A percentile compares a stretch with the other conserved stretches of the same genome.
Evolutionary conservation across 2,329 filamentous ascomycete species (phyloP).

Genomic region (Gremmenia infestans): DNA sequence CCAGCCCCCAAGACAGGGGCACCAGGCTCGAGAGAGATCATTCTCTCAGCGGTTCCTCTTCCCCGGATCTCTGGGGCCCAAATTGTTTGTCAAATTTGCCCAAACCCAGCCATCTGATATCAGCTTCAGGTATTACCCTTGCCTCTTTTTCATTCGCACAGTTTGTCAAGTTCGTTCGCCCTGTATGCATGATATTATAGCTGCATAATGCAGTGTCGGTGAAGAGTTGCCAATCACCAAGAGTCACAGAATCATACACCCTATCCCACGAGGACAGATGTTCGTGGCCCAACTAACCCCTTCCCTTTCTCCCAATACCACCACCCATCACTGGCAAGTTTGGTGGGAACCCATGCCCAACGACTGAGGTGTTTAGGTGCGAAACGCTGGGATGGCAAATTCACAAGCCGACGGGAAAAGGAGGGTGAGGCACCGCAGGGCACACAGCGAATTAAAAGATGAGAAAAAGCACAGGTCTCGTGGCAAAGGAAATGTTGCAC

Average conservation of each 20-base stretch:
- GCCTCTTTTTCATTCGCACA: background rate
- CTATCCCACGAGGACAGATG: slow-evolving; percentile 15
- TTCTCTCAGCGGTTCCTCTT: background rate
- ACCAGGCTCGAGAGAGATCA: background rate
- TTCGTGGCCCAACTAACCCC: slow-evolving; percentile 6
- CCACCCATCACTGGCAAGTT: background rate
- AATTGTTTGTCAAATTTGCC: background rate
- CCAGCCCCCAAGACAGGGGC: background rate
- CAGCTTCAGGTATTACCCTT: background rate
- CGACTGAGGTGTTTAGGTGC: slow-evolving; percentile 13
- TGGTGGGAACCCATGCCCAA: slow-evolving; percentile 12
- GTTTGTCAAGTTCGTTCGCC: background rate
- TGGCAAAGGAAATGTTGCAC: slow-evolving; percentile 19
- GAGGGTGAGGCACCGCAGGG: slow-evolving; percentile 21
- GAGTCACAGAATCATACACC: slow-evolving; percentile 1
- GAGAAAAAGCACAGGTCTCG: slow-evolving; percentile 14
- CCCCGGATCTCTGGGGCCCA: background rate
- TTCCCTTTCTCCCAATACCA: background rate
- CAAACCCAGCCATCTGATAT: background rate
- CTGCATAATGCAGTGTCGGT: slow-evolving; percentile 1
- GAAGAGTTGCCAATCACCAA: slow-evolving; percentile 2
- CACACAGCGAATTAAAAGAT: slow-evolving; percentile 23
- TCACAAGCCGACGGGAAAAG: slow-evolving; percentile 12
- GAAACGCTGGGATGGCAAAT: slow-evolving; percentile 17
- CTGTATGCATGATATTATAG: background rate